These are phyloP conservation scores for Ensete glaucum DNA, from an alignment of 176 grass and related monocot species.

Conservation along the genomic window DNA sequence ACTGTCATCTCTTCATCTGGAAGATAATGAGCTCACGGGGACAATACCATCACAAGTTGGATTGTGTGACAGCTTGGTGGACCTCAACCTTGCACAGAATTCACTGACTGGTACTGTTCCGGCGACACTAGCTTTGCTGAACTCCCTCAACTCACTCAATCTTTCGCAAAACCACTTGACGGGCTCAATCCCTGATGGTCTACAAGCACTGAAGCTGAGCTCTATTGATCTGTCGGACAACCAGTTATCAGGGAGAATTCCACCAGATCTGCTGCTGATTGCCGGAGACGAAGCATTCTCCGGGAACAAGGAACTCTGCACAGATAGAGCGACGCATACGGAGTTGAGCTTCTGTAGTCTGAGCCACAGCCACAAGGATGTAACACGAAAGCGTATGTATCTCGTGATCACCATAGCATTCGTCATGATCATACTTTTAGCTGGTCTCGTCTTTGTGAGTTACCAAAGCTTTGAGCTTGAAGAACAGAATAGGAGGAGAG, in stretches of 20 bases:
- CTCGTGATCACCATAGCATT: conserved; percentile 34
- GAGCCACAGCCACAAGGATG: conserved; percentile 25
- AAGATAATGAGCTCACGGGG: conserved; percentile 51
- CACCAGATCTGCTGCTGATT: conserved; percentile 53
- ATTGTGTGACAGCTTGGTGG: conserved; percentile 49
- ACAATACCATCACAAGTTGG: conserved; percentile 58
- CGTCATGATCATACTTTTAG: conserved; percentile 44
- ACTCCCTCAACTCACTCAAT: conserved; percentile 57
- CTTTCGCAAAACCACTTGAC: conserved; percentile 68
- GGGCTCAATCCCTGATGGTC: conserved; percentile 53
- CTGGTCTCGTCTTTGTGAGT: conserved; percentile 42
- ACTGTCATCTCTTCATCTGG: conserved; percentile 63
- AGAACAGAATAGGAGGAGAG: conserved; percentile 32
- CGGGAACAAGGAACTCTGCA: conserved; percentile 62
- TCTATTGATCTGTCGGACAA: conserved; percentile 74
- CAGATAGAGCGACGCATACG: conserved; percentile 28
- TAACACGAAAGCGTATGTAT: conserved; percentile 28
- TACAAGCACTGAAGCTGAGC: conserved; percentile 65
- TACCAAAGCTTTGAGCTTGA: conserved; percentile 74
- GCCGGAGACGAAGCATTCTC: conserved; percentile 63
- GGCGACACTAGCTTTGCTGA: conserved; percentile 36
- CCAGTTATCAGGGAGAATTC: conserved; percentile 67
- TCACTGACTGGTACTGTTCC: conserved; percentile 54
- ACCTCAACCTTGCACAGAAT: conserved; percentile 77
- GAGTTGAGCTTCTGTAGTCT: conserved; percentile 44